These are phyloP conservation scores for Eucalyptus fibrosa DNA, from an alignment of 345 rosid species.

Conservation along the genomic window DNA sequence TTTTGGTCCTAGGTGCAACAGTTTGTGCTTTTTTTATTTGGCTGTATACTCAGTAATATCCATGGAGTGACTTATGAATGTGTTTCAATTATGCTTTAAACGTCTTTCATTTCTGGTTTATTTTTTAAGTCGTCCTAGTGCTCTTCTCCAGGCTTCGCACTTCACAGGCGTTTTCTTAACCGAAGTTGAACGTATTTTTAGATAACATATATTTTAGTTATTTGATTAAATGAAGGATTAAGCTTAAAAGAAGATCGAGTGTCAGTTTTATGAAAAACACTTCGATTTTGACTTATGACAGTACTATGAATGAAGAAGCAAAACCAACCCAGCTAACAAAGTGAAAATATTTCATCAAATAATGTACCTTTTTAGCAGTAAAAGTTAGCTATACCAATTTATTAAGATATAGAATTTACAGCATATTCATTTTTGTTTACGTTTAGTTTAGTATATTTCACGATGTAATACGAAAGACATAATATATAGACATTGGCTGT, in stretches of 20 bases:
- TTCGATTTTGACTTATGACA: neutral
- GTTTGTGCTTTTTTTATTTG: neutral
- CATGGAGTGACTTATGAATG: neutral
- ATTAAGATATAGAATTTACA: neutral
- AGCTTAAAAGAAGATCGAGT: neutral
- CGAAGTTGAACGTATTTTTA: neutral
- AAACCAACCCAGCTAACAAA: neutral
- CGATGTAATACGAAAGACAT: neutral
- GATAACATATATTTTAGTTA: neutral
- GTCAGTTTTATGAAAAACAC: neutral
- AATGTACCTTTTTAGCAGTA: neutral
- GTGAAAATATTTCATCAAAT: neutral
- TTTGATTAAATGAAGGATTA: neutral
- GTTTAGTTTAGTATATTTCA: neutral
- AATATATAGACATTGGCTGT: neutral
- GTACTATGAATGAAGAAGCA: neutral
- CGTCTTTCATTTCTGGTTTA: neutral
- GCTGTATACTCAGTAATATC: neutral
- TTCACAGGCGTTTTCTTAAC: neutral
- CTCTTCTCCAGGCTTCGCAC: neutral
- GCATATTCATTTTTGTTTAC: neutral
- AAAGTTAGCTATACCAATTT: neutral
- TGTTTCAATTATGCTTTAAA: neutral
- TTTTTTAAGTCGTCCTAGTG: neutral
- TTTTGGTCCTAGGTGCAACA: neutral